Evolutionary conservation across 495 filamentous ascomycete genomes (phyloP).

Genomic region (Podospora bellae-mahoneyi): DNA sequence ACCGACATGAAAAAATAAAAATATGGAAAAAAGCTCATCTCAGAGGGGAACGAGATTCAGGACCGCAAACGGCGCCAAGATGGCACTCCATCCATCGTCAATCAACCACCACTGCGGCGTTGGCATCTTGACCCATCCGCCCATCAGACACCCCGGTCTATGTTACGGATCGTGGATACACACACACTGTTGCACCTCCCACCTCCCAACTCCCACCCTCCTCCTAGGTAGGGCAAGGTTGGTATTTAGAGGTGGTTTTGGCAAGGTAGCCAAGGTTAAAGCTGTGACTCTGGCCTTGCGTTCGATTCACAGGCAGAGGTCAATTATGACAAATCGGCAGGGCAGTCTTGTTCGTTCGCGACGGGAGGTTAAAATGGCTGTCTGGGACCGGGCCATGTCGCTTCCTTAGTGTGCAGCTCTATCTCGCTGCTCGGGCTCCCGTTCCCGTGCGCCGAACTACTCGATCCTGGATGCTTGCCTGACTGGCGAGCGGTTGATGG

Average conservation of each 20-base stretch:
- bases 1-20: background rate
- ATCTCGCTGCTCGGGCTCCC: constrained; percentile 11
- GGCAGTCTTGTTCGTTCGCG: background rate
- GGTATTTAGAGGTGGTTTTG: background rate
- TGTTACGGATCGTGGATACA: background rate
- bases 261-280: background rate
- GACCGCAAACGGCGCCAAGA: constrained; percentile 28
- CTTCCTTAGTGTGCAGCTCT: background rate
- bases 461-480: constrained; percentile 8
- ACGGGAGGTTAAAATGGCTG: background rate
- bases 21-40: background rate
- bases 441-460: constrained; percentile 20
- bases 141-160: background rate
- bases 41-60: constrained; percentile 23
- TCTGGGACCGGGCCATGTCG: background rate
- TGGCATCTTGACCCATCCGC: constrained; percentile 16
- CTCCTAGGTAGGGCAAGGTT: background rate
- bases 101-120: constrained; percentile 20
- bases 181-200: background rate
- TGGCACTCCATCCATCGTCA: constrained; percentile 19
- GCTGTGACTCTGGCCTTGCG: background rate
- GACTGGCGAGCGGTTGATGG: constrained; percentile 2
- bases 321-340: background rate
- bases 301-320: background rate
- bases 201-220: background rate